phyloP scores from a whole-genome alignment of 2,329 filamentous ascomycete genomes.

The Canariomyces notabilis region DNA sequence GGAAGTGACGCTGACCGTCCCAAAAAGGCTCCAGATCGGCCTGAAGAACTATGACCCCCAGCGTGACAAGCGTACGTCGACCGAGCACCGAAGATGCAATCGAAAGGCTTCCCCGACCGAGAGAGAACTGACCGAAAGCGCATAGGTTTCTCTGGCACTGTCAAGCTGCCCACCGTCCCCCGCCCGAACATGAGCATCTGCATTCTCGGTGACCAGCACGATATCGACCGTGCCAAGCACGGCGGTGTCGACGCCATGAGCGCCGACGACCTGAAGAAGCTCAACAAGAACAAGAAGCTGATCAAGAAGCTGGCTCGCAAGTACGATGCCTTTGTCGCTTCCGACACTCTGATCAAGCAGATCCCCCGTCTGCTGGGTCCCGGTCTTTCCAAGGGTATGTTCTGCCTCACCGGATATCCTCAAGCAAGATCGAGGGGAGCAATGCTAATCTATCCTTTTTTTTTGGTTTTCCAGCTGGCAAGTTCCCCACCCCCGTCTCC shows the following conservation, averaged over 20 bases:
- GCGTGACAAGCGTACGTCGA: constrained; percentile 75
- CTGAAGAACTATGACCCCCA: constrained; percentile 99
- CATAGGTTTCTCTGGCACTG: constrained; percentile 92
- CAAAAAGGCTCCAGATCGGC: constrained; percentile 60
- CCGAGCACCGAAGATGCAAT: not conserved
- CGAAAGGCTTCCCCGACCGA: not conserved
- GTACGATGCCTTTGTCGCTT: constrained; percentile 99
- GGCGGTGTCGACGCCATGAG: constrained; percentile 98
- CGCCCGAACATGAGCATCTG: constrained; percentile 88
- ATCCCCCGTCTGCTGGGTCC: constrained; percentile 99
- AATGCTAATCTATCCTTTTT: no score
- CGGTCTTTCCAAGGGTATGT: constrained; percentile 91
- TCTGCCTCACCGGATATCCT: not conserved
- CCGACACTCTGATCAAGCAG: constrained; percentile 97
- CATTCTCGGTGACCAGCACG: constrained; percentile 75
- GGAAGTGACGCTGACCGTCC: constrained; percentile 6
- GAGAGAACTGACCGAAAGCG: not conserved
- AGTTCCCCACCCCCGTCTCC: constrained; percentile 98
- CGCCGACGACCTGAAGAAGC: constrained; percentile 98
- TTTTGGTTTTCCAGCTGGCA: constrained; percentile 80
- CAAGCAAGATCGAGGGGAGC: no score
- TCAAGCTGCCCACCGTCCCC: constrained; percentile 88
- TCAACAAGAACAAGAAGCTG: constrained; percentile 99
- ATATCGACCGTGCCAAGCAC: constrained; percentile 99
- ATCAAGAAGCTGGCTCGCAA: constrained; percentile 99